Conservation (phyloP, 1,284 basidiomycete species). For the Trichosporon inkin region DNA sequence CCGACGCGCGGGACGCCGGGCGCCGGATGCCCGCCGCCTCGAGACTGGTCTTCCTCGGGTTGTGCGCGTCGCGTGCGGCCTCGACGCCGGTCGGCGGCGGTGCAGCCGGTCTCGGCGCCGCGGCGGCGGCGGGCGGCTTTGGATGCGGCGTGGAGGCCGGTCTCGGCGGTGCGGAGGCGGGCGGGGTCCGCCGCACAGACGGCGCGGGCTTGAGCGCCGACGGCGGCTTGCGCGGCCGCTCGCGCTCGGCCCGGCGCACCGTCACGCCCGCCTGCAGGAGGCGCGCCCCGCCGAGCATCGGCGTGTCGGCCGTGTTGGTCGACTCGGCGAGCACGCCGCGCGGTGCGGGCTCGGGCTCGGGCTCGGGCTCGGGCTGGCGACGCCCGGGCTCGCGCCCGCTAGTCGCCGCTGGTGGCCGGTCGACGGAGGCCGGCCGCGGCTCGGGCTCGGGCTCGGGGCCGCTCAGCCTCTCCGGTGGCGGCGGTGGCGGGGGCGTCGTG, state of each 20-base stretch:
- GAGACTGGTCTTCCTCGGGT: background rate
- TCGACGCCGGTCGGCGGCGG: no score
- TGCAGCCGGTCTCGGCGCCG: no score
- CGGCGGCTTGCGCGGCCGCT: background rate
- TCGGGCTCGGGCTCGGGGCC: no score
- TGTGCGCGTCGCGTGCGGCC: no score
- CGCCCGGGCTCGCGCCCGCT: no score
- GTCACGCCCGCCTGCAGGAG: background rate
- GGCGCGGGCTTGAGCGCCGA: background rate
- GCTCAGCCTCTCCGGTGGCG: slow-evolving; percentile 10
- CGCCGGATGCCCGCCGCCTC: background rate
- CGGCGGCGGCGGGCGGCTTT: no score
- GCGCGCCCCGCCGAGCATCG: slow-evolving; percentile 2
- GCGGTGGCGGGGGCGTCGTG: background rate
- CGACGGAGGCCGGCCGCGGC: no score
- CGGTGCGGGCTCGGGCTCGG: background rate
- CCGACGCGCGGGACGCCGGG: background rate
- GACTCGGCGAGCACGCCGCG: background rate
- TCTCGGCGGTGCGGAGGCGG: no score
- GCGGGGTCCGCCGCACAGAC: no score
- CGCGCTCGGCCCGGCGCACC: background rate
- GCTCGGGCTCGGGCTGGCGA: no score
- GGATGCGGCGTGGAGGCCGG: no score
- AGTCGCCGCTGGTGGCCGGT: no score
- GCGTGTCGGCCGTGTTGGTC: background rate